Percentiles rank a stretch among this genome's conserved stretches.
phyloP scores from a whole-genome alignment of 2,329 filamentous ascomycete species.

The Cyphellophora attinorum region DNA sequence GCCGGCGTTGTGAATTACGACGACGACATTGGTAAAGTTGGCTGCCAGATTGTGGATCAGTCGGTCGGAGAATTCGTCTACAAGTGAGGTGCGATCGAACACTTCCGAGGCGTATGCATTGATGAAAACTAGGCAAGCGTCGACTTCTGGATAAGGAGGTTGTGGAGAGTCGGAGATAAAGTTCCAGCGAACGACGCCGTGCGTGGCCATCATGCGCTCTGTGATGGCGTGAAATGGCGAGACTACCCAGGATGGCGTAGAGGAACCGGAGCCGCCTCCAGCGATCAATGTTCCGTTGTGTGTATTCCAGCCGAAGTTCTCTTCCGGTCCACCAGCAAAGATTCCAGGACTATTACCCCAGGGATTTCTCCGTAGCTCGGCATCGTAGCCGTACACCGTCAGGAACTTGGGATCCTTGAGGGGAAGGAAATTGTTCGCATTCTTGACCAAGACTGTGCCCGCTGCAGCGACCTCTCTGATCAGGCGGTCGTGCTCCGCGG shows the following conservation, averaged over 20 bases:
- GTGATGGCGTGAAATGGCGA: conserved; percentile 4
- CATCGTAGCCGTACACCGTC: conserved; percentile 41
- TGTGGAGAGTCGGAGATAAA: background rate
- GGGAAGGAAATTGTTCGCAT: conserved; percentile 39
- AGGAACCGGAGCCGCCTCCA: conserved; percentile 40
- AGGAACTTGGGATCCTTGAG: conserved; percentile 37
- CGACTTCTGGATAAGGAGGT: conserved; percentile 14
- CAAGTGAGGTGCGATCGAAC: conserved; percentile 30
- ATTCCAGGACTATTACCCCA: conserved; percentile 1
- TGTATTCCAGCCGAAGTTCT: background rate
- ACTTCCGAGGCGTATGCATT: conserved; percentile 44
- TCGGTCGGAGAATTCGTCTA: conserved; percentile 32
- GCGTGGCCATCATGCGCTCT: background rate
- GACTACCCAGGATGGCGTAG: conserved; percentile 44
- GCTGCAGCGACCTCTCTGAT: conserved; percentile 1
- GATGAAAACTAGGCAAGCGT: conserved; percentile 49
- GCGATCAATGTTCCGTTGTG: conserved; percentile 6
- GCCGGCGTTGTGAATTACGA: conserved; percentile 36
- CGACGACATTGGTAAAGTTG: conserved; percentile 42
- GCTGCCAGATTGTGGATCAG: conserved; percentile 36
- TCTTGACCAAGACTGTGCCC: conserved; percentile 42
- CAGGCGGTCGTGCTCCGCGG: conserved; percentile 1
- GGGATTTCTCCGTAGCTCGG: conserved; percentile 13
- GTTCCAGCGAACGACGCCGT: background rate
- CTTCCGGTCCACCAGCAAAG: background rate